Evolutionary conservation across 768 basidiomycete genomes (phyloP), one percentile per base, ranked within the genome.

Genomic region (Mycena haematopus): DNA sequence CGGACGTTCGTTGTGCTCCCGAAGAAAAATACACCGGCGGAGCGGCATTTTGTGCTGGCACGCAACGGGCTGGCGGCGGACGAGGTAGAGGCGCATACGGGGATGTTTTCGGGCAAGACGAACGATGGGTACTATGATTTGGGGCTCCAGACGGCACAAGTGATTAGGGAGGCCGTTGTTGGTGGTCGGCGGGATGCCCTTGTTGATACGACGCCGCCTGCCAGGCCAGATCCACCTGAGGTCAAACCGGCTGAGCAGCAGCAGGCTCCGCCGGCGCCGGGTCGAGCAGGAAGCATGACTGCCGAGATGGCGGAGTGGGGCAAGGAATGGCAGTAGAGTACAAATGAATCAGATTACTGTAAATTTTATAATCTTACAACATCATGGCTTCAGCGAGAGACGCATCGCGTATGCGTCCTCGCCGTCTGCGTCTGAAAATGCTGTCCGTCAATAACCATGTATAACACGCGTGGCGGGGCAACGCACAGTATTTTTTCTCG

Each of bases 391-490:
- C 62, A 94, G 78, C 8, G 81, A 79, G 45, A 94, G 81, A 24
- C 88, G 83, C 95, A 97, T 97, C 2, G 92, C 89, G 71, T 94
- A 95, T 22, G 95, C 95, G 64, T 96, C 94, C 76, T 97, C 95
- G 4, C 95, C 95, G 70, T 97, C 95, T 3, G 94, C 95, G 77
- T 96, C 95, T 96, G 72, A 36, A n/a, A n/a, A n/a, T n/a, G n/a
- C n/a, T n/a, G n/a, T n/a, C n/a, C n/a, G n/a, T n/a, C n/a, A n/a
- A n/a, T n/a, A n/a, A n/a, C n/a, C n/a, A n/a, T n/a, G 11, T 8
- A n/a, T 31, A 4, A 50, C n/a, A 53, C 38, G 17, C 49, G n/a
- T 17, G 17, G 35, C 17, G 10, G 6, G 47, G n/a, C 6, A 0
- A 74, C 80, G 62, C 73, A 96, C 95, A 99, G 68, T 99, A 99